Evolutionary conservation across 352 stramenopile species (phyloP).

Genomic region (Phytophthora crassamura): DNA sequence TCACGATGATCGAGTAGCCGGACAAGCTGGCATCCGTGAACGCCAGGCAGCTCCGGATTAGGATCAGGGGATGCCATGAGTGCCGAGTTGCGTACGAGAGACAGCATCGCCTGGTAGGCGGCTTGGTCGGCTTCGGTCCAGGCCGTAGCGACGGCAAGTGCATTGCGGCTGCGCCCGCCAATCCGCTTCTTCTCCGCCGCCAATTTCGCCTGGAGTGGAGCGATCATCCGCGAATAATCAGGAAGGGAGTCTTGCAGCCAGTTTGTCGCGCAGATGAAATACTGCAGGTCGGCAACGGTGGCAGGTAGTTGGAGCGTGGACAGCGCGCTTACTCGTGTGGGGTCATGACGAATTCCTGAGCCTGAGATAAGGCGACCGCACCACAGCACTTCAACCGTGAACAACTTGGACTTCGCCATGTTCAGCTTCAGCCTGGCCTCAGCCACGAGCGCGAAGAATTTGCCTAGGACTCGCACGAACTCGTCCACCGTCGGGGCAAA

Average conservation of each 20-base stretch:
- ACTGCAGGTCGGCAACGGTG: background rate
- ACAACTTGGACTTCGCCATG: conserved; percentile 26
- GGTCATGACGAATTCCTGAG: conserved; percentile 18
- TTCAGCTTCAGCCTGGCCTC: conserved; percentile 25
- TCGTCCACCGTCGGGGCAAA: conserved; percentile 14
- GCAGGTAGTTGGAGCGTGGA: background rate
- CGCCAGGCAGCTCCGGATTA: background rate
- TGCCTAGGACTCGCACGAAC: conserved; percentile 4
- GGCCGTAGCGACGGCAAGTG: background rate
- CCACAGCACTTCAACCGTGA: conserved; percentile 20
- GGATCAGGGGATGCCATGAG: background rate
- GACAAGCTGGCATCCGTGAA: background rate
- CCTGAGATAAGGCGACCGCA: conserved; percentile 23
- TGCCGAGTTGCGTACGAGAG: background rate
- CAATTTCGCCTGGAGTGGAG: background rate
- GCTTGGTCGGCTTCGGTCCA: background rate
- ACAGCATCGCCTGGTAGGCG: background rate
- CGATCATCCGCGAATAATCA: background rate
- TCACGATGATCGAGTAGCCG: background rate
- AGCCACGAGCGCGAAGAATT: conserved; percentile 21
- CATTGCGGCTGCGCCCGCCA: background rate
- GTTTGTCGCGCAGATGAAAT: background rate
- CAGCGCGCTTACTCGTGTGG: background rate
- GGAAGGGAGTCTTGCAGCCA: conserved; percentile 3
- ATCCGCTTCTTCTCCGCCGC: background rate